Base-by-base conservation (phyloP, 2,329 filamentous ascomycete species). In the Cylindrodendrum hubeiense region DNA sequence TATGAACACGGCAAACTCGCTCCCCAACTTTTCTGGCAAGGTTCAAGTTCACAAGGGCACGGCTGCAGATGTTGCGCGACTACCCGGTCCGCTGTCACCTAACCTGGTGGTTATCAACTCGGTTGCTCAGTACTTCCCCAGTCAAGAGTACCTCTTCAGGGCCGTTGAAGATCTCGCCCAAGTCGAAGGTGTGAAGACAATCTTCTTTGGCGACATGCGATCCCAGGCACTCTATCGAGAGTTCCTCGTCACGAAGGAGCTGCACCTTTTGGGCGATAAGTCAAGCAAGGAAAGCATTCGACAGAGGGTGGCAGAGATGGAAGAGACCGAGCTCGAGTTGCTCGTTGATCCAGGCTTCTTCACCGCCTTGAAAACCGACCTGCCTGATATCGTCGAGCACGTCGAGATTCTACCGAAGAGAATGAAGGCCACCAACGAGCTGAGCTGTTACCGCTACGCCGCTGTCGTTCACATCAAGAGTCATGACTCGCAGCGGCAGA, bases 361-460 rank as follows among this genome's bases (percentile, higher is more conserved):
- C 6, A 75, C 70, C 0, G 15, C 44, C 2, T 52, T 76, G 7
- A 4, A 21, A 21, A 54, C 19, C 19, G 63, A 22, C 13, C 24
- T 75, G 2, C 68, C 73, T 1, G 39, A 74, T 34, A 53, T 59
- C 0, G 22, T 77, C 5, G 50, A 62, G 13, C 75, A 77, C 26
- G 71, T 77, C 3, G 75, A 76, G 37, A 71, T 78, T n/a, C 19
- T 77, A 0, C 75, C 75, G 13, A 78, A 77, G 63, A 51, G n/a
- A 6, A 75, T 78, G 71, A 41, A 52, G n/a, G 74, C 75, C 2
- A 73, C 71, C 13, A 77, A 77, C 30, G 76, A 78, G 39, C 63
- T 78, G 12, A 76, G 71, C 62, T 65, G 51, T 5, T 77, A 76
- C 43, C 74, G 75, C 0, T 78, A 76, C 41, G 67, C 70, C 1